A percentile compares a stretch with the other conserved stretches of the same genome.
These are phyloP conservation scores for Colletotrichum australisinense DNA, from an alignment of 2,329 filamentous ascomycete genomes.

Conservation along the genomic window DNA sequence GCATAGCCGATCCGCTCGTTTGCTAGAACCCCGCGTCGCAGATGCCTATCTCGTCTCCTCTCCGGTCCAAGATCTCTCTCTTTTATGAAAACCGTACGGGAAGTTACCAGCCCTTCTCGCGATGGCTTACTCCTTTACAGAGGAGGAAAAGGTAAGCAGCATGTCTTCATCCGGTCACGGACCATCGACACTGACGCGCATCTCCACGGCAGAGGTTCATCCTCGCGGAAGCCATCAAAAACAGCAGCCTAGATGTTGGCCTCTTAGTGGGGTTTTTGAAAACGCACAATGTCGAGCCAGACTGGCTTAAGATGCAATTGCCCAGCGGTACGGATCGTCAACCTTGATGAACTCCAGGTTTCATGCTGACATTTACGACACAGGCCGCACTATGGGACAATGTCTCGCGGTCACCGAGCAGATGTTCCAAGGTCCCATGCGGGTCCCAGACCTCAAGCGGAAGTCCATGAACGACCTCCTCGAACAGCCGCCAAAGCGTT, in stretches of 20 bases:
- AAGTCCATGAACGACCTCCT: conserved; percentile 48
- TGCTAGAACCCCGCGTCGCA: conserved; percentile 16
- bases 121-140: conserved; percentile 53
- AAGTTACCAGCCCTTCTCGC: conserved; percentile 1
- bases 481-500: conserved; percentile 47
- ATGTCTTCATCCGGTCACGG: conserved; percentile 16
- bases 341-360: not conserved
- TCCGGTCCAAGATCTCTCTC: not conserved
- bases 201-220: conserved; percentile 61
- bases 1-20: conserved; percentile 25
- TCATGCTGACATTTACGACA: not conserved
- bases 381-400: conserved; percentile 61
- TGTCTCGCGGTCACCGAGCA: conserved; percentile 54
- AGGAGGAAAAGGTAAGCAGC: conserved; percentile 62
- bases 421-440: conserved; percentile 49
- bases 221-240: conserved; percentile 69
- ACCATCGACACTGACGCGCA: conserved; percentile 21
- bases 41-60: conserved; percentile 29
- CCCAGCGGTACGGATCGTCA: conserved; percentile 52
- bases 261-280: conserved; percentile 60
- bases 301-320: conserved; percentile 62
- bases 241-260: conserved; percentile 60
- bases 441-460: conserved; percentile 47
- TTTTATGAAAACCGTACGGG: conserved; percentile 7
- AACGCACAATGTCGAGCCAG: conserved; percentile 47